phyloP scores from a whole-genome alignment of 768 basidiomycete species.

The Imleria badia region DNA sequence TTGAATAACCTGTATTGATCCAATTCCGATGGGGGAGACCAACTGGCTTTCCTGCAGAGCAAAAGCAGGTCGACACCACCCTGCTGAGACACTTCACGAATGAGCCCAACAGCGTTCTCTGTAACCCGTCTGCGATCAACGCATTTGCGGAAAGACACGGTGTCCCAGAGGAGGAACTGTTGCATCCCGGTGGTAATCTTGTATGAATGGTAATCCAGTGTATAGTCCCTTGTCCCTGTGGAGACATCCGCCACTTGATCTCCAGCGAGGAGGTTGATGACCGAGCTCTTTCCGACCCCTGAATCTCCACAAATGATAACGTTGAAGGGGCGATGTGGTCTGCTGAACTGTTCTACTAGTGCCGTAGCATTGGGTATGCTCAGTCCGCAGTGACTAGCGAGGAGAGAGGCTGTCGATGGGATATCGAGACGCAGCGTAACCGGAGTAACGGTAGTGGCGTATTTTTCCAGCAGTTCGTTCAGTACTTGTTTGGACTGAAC shows the following conservation, averaged over 20 bases:
- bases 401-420: not conserved
- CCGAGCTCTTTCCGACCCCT: conserved; percentile 1
- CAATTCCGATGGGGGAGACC: too few species aligned
- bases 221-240: not conserved
- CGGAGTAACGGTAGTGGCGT: not conserved
- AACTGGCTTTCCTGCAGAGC: too few species aligned
- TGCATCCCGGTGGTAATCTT: not conserved
- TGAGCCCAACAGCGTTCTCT: too few species aligned
- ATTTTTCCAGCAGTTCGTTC: not conserved
- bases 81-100: too few species aligned
- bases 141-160: too few species aligned
- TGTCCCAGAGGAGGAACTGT: conserved; percentile 4
- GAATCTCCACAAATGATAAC: conserved; percentile 36
- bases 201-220: not conserved
- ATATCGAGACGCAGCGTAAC: not conserved
- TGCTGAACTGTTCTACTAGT: too few species aligned
- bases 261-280: conserved; percentile 4
- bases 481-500: not conserved
- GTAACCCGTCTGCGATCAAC: too few species aligned
- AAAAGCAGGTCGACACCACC: too few species aligned
- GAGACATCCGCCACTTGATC: not conserved
- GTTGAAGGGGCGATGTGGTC: conserved; percentile 13
- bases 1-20: too few species aligned
- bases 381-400: not conserved
- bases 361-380: too few species aligned